Evolutionary conservation across 352 stramenopile genomes (phyloP), one percentile per base, ranked within the genome.

Genomic region (Globisporangium abappressorium): DNA sequence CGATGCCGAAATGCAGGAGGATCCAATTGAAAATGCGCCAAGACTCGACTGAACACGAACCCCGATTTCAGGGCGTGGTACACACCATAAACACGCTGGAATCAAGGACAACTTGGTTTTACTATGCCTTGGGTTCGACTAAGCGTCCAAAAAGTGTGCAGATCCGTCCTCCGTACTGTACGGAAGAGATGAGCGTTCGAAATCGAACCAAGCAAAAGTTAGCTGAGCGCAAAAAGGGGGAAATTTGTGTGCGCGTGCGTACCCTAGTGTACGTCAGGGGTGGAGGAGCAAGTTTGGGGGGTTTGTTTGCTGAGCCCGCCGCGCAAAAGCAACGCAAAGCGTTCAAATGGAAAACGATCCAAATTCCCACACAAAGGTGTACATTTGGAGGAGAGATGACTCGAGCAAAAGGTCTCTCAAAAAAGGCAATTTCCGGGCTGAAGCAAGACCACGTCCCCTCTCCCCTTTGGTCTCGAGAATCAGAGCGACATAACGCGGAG

Each of bases 401-500:
- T 36, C 14, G 26, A 38, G 24, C 12, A n/a, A 49, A 14, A 12
- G 20, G 15, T 20, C 41, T 20, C 12, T 43, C 38, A 4, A 49
- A 49, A n/a, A 49, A 9, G 4, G 5, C 18, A 51, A 5, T 24
- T 51, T 7, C 22, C 1, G 47, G 20, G n/a, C 47, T 28, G 47
- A 24, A 55, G 47, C 47, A 15, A 18, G 8, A 8, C 11, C 47
- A 28, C 47, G 8, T 55, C 47, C 30, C 30, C 7, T 20, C 46
- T 24, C n/a, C 22, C 22, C n/a, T 28, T 24, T 14, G 20, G 15
- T 15, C 15, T 55, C 47, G 7, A 53, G 57, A 63, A 63, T n/a
- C 24, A 41, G 34, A 54, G 57, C 57, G 57, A 51, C 58, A 38
- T 36, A 64, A 63, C 57, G 34, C n/a, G 57, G n/a, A 30, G 30